Percentiles rank a stretch among this genome's conserved stretches.
phyloP scores from a whole-genome alignment of 1,284 basidiomycete species.

The Cystobasidiaceae sp. region DNA sequence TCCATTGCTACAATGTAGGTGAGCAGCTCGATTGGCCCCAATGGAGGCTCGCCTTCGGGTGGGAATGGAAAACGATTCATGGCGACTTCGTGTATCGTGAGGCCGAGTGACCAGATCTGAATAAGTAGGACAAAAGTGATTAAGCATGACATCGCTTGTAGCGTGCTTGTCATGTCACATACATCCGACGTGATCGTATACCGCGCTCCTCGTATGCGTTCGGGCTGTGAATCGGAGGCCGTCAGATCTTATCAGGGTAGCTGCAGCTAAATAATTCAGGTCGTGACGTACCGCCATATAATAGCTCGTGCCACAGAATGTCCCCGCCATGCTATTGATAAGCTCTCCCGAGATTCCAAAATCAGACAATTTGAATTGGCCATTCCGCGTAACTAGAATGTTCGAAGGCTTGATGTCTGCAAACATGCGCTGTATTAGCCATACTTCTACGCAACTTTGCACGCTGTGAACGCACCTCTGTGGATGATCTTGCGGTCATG shows the following conservation, averaged over 20 bases:
- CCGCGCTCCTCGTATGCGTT: constrained; percentile 95
- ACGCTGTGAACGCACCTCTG: constrained; percentile 77
- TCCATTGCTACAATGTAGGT: constrained; percentile 86
- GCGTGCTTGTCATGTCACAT: background rate
- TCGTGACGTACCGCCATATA: constrained; percentile 85
- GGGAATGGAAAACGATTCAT: constrained; percentile 95
- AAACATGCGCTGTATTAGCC: background rate
- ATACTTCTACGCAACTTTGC: constrained; percentile 52
- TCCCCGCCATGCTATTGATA: constrained; percentile 97
- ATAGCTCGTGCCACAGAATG: constrained; percentile 95
- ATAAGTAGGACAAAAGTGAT: too few relatives aligned
- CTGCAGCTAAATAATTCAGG: too few relatives aligned
- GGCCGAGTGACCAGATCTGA: constrained; percentile 98
- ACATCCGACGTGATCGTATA: constrained; percentile 92
- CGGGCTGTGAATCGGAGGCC: constrained; percentile 60
- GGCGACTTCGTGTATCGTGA: constrained; percentile 87
- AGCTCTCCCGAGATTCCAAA: constrained; percentile 98
- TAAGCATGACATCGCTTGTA: too few relatives aligned
- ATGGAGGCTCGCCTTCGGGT: constrained; percentile 59
- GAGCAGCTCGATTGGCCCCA: constrained; percentile 85
- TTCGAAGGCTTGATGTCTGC: constrained; percentile 87
- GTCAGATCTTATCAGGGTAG: background rate
- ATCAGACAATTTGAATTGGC: constrained; percentile 97
- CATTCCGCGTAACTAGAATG: constrained; percentile 86
- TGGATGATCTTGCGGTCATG: constrained; percentile 90